phyloP scores from a whole-genome alignment of 169 alveolate species.

The Amoebophrya sp. region DNA sequence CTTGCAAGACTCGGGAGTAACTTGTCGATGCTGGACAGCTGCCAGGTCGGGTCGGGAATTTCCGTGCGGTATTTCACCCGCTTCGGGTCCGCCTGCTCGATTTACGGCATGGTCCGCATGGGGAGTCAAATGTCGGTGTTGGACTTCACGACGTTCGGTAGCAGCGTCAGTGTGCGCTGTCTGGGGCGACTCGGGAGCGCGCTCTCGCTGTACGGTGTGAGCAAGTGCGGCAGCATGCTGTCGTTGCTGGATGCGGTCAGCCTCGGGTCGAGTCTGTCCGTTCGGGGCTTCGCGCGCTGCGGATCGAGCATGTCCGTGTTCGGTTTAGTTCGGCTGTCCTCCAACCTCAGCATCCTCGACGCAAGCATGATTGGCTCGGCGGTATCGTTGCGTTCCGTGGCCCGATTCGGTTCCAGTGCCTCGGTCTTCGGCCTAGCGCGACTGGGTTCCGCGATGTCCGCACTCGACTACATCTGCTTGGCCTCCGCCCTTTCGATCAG shows the following conservation, averaged over 20 bases:
- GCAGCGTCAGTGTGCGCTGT: constrained; percentile 29
- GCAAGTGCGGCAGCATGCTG: constrained; percentile 29
- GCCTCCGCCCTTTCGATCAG: constrained; percentile 36
- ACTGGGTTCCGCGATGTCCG: constrained; percentile 36
- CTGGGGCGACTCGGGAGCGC: constrained; percentile 25
- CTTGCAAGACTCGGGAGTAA: background rate
- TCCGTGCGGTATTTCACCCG: background rate
- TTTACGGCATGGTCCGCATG: constrained; percentile 30
- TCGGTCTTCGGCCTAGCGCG: constrained; percentile 46
- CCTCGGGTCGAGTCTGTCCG: constrained; percentile 27
- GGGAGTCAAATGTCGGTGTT: constrained; percentile 20
- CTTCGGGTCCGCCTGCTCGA: background rate
- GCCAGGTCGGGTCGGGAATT: background rate
- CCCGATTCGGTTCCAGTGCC: constrained; percentile 31
- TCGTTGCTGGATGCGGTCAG: constrained; percentile 34
- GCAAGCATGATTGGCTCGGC: constrained; percentile 36
- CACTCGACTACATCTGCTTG: constrained; percentile 39
- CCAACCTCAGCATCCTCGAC: constrained; percentile 26
- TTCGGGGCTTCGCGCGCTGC: constrained; percentile 27
- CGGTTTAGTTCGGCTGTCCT: constrained; percentile 36
- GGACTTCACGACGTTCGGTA: constrained; percentile 32
- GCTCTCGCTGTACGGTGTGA: constrained; percentile 37
- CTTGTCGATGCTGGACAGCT: background rate
- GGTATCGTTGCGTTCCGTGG: constrained; percentile 36
- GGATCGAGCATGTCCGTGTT: constrained; percentile 24